Evolutionary conservation across 1,139 yeast genomes (phyloP).

Genomic region (Debaryomyces fabryi): DNA sequence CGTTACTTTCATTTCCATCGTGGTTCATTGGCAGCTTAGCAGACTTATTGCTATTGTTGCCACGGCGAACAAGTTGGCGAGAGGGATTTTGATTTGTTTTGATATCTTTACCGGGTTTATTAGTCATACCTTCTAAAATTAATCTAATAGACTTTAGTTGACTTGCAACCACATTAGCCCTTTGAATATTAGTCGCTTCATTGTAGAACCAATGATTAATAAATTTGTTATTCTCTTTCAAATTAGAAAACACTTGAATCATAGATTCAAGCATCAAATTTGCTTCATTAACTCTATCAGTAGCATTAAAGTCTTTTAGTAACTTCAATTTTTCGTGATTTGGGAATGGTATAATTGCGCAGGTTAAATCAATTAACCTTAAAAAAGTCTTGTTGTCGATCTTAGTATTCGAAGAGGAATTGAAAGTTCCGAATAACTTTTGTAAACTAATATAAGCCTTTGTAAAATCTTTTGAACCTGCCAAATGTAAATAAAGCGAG

Average conservation of each 20-base stretch:
- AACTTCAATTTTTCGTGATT: constrained; percentile 46
- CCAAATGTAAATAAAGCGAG: constrained; percentile 56
- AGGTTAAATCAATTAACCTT: constrained; percentile 54
- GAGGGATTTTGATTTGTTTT: constrained; percentile 6
- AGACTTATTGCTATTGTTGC: constrained; percentile 9
- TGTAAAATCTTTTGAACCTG: constrained; percentile 48
- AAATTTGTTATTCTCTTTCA: constrained; percentile 36
- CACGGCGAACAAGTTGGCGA: constrained; percentile 11
- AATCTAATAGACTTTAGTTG: constrained; percentile 60
- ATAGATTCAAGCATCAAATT: constrained; percentile 36
- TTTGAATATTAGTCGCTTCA: constrained; percentile 55
- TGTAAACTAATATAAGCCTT: constrained; percentile 45
- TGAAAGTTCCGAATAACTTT: constrained; percentile 30
- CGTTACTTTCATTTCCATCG: constrained; percentile 17
- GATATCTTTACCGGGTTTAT: constrained; percentile 15
- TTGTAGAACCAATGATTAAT: constrained; percentile 51
- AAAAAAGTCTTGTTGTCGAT: constrained; percentile 35
- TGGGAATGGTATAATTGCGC: constrained; percentile 64
- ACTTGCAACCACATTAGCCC: constrained; percentile 59
- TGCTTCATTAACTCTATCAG: constrained; percentile 38
- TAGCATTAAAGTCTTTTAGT: constrained; percentile 36
- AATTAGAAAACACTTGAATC: constrained; percentile 35
- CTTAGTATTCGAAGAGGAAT: constrained; percentile 23
- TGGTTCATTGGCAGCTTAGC: constrained; percentile 10
- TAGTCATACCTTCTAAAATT: constrained; percentile 56